phyloP scores from a whole-genome alignment of 805 yeast species.

The Sugiyamaella qingdaonensis region DNA sequence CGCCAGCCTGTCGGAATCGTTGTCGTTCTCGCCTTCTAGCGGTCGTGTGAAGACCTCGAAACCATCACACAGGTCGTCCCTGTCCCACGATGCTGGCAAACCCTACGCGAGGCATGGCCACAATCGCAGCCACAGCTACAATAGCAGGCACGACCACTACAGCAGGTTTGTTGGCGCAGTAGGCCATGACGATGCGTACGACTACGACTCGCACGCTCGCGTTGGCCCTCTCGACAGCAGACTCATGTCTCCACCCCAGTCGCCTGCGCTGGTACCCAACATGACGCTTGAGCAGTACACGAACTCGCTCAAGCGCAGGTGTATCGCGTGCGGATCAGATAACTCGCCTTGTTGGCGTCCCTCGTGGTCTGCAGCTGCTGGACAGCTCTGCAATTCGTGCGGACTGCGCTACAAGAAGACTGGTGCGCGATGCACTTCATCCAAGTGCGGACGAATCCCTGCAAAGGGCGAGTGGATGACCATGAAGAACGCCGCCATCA shows the following conservation, averaged over 20 bases:
- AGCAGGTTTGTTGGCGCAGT: not conserved
- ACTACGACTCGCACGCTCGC: not conserved
- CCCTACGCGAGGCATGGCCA: not conserved
- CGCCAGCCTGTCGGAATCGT: not conserved
- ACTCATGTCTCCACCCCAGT: conserved; percentile 19
- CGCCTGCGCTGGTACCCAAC: conserved; percentile 10
- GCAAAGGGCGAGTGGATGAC: conserved; percentile 94
- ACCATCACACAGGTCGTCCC: not conserved
- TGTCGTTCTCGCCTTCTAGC: not conserved
- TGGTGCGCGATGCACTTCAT: conserved; percentile 79
- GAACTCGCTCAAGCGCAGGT: conserved; percentile 43
- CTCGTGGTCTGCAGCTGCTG: conserved; percentile 84
- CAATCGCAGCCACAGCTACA: not conserved
- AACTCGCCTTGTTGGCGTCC: conserved; percentile 99
- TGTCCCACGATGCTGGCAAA: not conserved
- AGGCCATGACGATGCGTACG: not conserved
- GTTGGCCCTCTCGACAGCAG: not conserved
- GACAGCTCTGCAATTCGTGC: conserved; percentile 96
- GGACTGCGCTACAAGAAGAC: conserved; percentile 94
- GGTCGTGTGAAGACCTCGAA: not conserved
- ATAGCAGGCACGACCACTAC: not conserved
- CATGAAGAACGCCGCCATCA: conserved; percentile 55
- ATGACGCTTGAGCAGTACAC: conserved; percentile 4
- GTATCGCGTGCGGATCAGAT: conserved; percentile 86
- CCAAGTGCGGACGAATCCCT: conserved; percentile 78